These are phyloP conservation scores for Lecanicillium sp. DNA, from an alignment of 2,329 filamentous ascomycete genomes.

Conservation along the genomic window DNA sequence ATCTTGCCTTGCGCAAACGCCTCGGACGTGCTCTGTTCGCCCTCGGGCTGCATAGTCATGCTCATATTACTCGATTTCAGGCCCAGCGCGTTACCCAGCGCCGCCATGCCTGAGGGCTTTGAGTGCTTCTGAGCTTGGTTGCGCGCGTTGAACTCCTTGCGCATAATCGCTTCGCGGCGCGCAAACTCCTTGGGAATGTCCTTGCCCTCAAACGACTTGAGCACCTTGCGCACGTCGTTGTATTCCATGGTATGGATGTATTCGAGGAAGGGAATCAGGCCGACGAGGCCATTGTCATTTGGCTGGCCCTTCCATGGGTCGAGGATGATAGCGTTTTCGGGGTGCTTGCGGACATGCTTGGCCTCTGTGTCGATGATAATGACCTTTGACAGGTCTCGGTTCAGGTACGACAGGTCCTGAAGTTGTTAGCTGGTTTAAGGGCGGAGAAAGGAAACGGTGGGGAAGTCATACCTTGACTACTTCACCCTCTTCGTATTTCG, in stretches of 20 bases:
- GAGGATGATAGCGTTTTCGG: conserved; percentile 91
- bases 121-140: conserved; percentile 49
- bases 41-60: conserved; percentile 51
- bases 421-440: conserved; percentile 11
- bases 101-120: conserved; percentile 54
- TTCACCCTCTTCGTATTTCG: conserved; percentile 90
- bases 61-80: conserved; percentile 64
- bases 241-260: conserved; percentile 94
- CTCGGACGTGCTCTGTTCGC: conserved; percentile 64
- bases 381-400: conserved; percentile 90
- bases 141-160: conserved; percentile 76
- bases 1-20: conserved; percentile 91
- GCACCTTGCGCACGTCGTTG: conserved; percentile 73
- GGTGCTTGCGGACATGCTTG: conserved; percentile 76
- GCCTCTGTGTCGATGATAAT: conserved; percentile 87
- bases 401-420: conserved; percentile 93
- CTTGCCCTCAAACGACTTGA: conserved; percentile 83
- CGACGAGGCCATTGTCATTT: conserved; percentile 78
- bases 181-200: conserved; percentile 88
- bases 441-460: neutral
- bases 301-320: conserved; percentile 82
- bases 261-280: conserved; percentile 91
- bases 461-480: conserved; percentile 71
- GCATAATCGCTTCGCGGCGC: conserved; percentile 74
- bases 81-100: conserved; percentile 66